Evolutionary conservation across 1,139 yeast species (phyloP).

Genomic region (Wickerhamiella pararugosa): DNA sequence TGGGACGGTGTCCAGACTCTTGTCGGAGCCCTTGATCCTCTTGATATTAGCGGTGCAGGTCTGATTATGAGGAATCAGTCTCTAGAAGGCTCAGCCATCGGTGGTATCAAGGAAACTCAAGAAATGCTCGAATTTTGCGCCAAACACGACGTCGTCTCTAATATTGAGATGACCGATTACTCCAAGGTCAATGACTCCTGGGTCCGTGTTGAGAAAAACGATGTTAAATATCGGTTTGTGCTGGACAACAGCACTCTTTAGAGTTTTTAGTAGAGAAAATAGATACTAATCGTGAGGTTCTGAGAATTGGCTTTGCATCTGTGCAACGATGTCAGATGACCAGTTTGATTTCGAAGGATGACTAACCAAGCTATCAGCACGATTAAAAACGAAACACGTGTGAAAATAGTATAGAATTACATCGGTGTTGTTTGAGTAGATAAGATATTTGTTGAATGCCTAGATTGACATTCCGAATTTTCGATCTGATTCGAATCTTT

Average conservation of each 20-base stretch:
- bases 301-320: too few species aligned
- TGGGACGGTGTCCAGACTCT: not conserved
- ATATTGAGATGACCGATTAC: slow-evolving; percentile 11
- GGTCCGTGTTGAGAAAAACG: slow-evolving; percentile 9
- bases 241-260: slow-evolving; percentile 6
- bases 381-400: too few species aligned
- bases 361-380: too few species aligned
- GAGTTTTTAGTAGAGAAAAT: not conserved
- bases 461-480: too few species aligned
- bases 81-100: slow-evolving; percentile 14
- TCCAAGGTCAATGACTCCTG: slow-evolving; percentile 14
- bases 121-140: slow-evolving; percentile 16
- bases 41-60: not conserved
- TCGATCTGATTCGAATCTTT: too few species aligned
- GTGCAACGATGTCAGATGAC: too few species aligned
- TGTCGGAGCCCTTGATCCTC: not conserved
- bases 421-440: too few species aligned
- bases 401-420: too few species aligned
- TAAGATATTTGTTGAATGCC: too few species aligned
- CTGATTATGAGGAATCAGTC: not conserved
- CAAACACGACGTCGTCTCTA: slow-evolving; percentile 13
- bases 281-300: too few species aligned
- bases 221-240: slow-evolving; percentile 10
- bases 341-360: too few species aligned
- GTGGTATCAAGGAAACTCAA: slow-evolving; percentile 17